phyloP scores from a whole-genome alignment of 2,329 filamentous ascomycete genomes.

The Venturia aucupariae region DNA sequence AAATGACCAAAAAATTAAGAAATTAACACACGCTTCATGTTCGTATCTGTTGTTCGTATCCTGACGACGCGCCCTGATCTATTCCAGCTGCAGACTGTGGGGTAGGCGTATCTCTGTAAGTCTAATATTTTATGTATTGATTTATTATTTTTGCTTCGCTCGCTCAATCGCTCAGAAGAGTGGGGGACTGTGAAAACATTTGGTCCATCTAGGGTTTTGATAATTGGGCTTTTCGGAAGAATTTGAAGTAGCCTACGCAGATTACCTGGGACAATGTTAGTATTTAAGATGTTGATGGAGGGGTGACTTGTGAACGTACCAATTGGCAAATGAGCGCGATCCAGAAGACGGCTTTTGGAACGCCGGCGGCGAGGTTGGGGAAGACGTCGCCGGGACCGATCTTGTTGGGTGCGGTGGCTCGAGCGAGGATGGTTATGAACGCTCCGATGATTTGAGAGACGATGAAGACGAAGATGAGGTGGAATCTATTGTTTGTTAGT shows the following conservation, averaged over 20 bases:
- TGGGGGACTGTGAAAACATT: too few species aligned
- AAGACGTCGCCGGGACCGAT: constrained; percentile 55
- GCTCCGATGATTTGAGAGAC: constrained; percentile 54
- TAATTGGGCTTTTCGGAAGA: constrained; percentile 50
- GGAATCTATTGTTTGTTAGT: constrained; percentile 34
- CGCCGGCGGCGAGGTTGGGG: constrained; percentile 47
- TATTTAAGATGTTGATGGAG: background rate
- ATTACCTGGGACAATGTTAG: constrained; percentile 38
- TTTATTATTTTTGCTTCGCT: background rate
- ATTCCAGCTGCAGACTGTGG: background rate
- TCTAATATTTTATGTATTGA: too few species aligned
- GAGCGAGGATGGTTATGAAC: constrained; percentile 51
- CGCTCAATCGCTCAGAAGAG: background rate
- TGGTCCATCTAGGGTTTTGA: constrained; percentile 39
- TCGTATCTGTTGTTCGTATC: background rate
- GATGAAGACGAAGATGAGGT: constrained; percentile 53
- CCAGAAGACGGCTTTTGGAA: constrained; percentile 48
- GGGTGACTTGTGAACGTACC: background rate
- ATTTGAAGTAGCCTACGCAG: constrained; percentile 48
- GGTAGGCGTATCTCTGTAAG: too few species aligned
- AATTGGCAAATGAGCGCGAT: constrained; percentile 35
- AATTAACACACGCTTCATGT: background rate
- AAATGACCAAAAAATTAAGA: background rate
- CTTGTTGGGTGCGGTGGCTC: constrained; percentile 51
- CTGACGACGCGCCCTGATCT: background rate